Evolutionary conservation across 495 filamentous ascomycete species (phyloP).

Genomic region (Cenococcum geophilum): DNA sequence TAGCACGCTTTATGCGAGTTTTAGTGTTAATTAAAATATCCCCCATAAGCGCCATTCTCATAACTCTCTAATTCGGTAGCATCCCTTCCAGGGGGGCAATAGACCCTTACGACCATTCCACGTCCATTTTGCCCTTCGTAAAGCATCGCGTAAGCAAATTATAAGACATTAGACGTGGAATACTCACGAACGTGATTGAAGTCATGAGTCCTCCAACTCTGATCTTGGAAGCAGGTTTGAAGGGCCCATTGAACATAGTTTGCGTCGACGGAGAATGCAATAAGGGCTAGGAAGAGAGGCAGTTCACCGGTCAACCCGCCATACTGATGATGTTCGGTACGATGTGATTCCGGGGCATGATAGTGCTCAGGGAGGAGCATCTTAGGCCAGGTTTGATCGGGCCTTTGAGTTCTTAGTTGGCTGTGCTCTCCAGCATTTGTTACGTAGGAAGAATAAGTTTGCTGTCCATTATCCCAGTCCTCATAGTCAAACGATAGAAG

Average conservation of each 20-base stretch:
- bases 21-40: neutral
- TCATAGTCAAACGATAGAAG: slow-evolving; percentile 20
- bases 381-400: slow-evolving; percentile 23
- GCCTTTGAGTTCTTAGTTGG: slow-evolving; percentile 19
- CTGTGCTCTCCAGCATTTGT: slow-evolving; percentile 15
- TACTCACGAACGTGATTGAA: slow-evolving; percentile 12
- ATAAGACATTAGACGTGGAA: neutral
- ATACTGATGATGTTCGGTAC: neutral
- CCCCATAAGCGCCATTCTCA: neutral
- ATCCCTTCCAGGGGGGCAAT: neutral
- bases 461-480: no score
- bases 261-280: slow-evolving; percentile 27
- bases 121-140: neutral
- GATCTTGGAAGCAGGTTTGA: slow-evolving; percentile 9
- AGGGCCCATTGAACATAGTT: slow-evolving; percentile 9
- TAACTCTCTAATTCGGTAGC: neutral
- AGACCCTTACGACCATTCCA: slow-evolving; percentile 9
- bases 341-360: slow-evolving; percentile 8
- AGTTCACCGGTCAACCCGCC: slow-evolving; percentile 35
- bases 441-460: slow-evolving; percentile 8
- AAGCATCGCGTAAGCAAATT: neutral
- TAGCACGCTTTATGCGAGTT: no score
- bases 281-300: slow-evolving; percentile 32
- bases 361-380: slow-evolving; percentile 34
- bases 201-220: slow-evolving; percentile 12